Evolutionary conservation across 495 filamentous ascomycete species (phyloP).

Genomic region (Annulohypoxylon maeteangense): DNA sequence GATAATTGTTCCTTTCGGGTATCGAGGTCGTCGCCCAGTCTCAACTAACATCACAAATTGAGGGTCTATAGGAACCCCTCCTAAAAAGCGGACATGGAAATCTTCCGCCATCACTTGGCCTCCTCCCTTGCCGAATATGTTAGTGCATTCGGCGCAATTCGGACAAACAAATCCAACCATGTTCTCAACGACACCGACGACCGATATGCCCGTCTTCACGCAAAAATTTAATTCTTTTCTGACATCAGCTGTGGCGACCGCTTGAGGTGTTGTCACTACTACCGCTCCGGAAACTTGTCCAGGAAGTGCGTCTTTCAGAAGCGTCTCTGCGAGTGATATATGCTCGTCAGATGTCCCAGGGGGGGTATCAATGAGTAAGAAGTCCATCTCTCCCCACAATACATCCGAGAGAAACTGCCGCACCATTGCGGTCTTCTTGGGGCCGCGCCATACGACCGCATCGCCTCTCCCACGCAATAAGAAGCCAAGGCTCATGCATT

Average conservation of each 20-base stretch:
- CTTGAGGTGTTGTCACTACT: constrained; percentile 95
- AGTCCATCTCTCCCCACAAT: constrained; percentile 88
- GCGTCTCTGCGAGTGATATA: constrained; percentile 89
- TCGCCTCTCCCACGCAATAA: constrained; percentile 83
- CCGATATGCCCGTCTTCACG: constrained; percentile 79
- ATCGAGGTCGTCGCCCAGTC: constrained; percentile 60
- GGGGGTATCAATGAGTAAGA: constrained; percentile 93
- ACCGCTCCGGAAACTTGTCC: constrained; percentile 81
- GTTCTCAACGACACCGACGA: constrained; percentile 94
- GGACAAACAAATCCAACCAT: constrained; percentile 98
- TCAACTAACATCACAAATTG: constrained; percentile 67
- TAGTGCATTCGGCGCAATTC: constrained; percentile 91
- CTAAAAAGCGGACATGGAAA: constrained; percentile 84
- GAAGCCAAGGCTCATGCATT: constrained; percentile 94
- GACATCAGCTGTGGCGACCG: constrained; percentile 91
- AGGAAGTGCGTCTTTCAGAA: constrained; percentile 71
- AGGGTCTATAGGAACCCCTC: constrained; percentile 88
- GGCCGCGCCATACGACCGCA: constrained; percentile 95
- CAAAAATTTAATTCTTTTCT: constrained; percentile 98
- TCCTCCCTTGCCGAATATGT: constrained; percentile 90
- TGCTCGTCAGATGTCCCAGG: constrained; percentile 98
- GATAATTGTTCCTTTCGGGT: constrained; percentile 61
- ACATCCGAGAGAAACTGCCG: constrained; percentile 94
- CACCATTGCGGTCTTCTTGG: constrained; percentile 99
- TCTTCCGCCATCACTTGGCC: constrained; percentile 90